Base-by-base conservation (phyloP, 192 early-diverging fungal genomes). In the Entomortierella parvispora region DNA sequence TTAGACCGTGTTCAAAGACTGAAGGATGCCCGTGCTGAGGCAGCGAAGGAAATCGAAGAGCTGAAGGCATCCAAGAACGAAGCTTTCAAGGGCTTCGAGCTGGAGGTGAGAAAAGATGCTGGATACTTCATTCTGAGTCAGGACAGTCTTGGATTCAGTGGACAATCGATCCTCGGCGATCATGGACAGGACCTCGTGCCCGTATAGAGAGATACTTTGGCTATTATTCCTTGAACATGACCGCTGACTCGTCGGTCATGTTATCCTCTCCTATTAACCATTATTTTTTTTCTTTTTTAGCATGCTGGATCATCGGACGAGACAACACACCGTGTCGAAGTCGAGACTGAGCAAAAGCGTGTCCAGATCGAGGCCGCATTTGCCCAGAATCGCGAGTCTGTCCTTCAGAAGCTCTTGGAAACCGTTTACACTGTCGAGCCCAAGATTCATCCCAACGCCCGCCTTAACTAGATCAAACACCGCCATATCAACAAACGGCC, bases 21-120 rank as follows among this genome's bases (percentile, higher is more conserved):
- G 52, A 96, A 96, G 85, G 95, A 95, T 72, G 97, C 97, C n/a
- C 92, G 97, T 63, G 88, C 91, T 12, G 95, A 96, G 68, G 97
- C 97, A 28, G 86, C 85, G 62, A 95, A 95, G 82, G 97, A 96
- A 54, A 96, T 99, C 62, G 92, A 93, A 47, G 85, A 84, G 42
- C 84, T 97, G 48, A 96, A 97, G 81, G 83, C 82, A 44, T 85
- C 89, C 77, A 99, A 97, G 86, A 90, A 90, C 68, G 81, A 84
- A 43, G 95, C 96, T 68, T 94, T 92, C 70, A 82, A 87, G 63
- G 68, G 72, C 26, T 95, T 90, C 78, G 92, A 94, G 50, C 81
- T 87, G 68, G 82, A 90, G 82, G 92, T 92, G 34, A 42, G 28
- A 28, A 31, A 11, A n/a, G n/a, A n/a, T n/a, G 26, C 26, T 56